Conservation (phyloP, 1,139 yeast genomes). For the Candida frijolesensis region DNA sequence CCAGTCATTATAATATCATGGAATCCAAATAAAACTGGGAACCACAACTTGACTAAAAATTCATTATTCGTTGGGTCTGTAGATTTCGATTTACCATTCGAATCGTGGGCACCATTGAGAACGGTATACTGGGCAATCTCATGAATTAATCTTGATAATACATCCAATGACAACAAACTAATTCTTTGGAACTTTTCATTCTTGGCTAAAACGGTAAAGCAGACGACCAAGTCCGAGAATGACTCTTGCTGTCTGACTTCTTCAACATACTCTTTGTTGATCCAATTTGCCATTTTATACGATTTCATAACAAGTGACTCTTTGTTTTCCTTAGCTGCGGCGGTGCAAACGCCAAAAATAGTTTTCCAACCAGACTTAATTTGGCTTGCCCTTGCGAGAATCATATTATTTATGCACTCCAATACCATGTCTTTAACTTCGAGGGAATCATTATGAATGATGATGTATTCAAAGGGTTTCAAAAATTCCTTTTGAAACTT, state of each 20-base stretch:
- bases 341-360: slow-evolving; percentile 73
- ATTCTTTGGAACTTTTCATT: slow-evolving; percentile 80
- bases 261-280: slow-evolving; percentile 62
- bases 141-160: slow-evolving; percentile 65
- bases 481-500: slow-evolving; percentile 94
- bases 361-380: slow-evolving; percentile 96
- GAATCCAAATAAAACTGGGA: slow-evolving; percentile 82
- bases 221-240: slow-evolving; percentile 70
- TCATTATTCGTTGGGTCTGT: slow-evolving; percentile 32
- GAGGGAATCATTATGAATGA: slow-evolving; percentile 63
- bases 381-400: slow-evolving; percentile 69
- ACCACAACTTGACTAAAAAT: slow-evolving; percentile 57
- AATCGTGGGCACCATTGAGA: slow-evolving; percentile 18
- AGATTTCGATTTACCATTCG: slow-evolving; percentile 16
- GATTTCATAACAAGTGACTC: slow-evolving; percentile 66
- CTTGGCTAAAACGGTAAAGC: slow-evolving; percentile 81
- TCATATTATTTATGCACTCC: slow-evolving; percentile 87
- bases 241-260: slow-evolving; percentile 74
- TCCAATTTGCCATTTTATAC: slow-evolving; percentile 62
- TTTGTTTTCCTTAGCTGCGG: slow-evolving; percentile 58
- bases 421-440: slow-evolving; percentile 88
- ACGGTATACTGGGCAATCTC: slow-evolving; percentile 52
- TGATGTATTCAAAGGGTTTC: slow-evolving; percentile 84
- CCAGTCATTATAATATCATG: slow-evolving; percentile 92
- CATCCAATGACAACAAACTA: slow-evolving; percentile 78